Conservation (phyloP, 345 rosid genomes). For the Noccaea caerulescens region DNA sequence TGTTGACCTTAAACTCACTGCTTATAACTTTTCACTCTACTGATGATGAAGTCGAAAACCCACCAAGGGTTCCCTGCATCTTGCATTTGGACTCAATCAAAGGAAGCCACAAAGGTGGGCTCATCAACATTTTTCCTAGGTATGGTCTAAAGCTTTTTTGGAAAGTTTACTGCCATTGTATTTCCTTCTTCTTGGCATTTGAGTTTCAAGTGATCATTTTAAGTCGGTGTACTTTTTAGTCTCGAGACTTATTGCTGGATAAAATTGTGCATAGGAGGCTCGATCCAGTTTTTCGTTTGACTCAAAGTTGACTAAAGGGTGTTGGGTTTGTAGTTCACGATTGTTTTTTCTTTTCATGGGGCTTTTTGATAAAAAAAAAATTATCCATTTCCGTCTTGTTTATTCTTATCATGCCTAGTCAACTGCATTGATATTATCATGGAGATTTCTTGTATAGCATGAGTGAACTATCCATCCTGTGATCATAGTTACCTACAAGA, state of each 20-base stretch:
- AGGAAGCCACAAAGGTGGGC: constrained; percentile 89
- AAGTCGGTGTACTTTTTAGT: too few relatives aligned
- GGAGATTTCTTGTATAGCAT: too few relatives aligned
- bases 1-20: constrained; percentile 21
- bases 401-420: not conserved
- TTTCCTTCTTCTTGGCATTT: constrained; percentile 23
- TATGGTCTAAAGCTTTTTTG: constrained; percentile 38
- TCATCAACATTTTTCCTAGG: constrained; percentile 85
- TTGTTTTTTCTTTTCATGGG: too few relatives aligned
- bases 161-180: constrained; percentile 18
- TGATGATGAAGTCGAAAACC: constrained; percentile 54
- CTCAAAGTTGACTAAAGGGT: too few relatives aligned
- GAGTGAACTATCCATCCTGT: constrained; percentile 25
- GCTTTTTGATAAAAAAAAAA: too few relatives aligned
- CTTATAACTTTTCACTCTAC: constrained; percentile 34
- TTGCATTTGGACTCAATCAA: constrained; percentile 95
- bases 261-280: too few relatives aligned
- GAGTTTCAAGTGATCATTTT: constrained; percentile 5
- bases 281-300: too few relatives aligned
- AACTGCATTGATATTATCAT: constrained; percentile 8
- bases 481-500: constrained; percentile 76
- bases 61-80: constrained; percentile 69
- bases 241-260: too few relatives aligned
- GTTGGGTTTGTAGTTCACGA: too few relatives aligned
- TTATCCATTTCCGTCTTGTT: too few relatives aligned